phyloP scores from a whole-genome alignment of 2,329 filamentous ascomycete genomes.

The Ophiocordyceps camponoti-rufipedis region DNA sequence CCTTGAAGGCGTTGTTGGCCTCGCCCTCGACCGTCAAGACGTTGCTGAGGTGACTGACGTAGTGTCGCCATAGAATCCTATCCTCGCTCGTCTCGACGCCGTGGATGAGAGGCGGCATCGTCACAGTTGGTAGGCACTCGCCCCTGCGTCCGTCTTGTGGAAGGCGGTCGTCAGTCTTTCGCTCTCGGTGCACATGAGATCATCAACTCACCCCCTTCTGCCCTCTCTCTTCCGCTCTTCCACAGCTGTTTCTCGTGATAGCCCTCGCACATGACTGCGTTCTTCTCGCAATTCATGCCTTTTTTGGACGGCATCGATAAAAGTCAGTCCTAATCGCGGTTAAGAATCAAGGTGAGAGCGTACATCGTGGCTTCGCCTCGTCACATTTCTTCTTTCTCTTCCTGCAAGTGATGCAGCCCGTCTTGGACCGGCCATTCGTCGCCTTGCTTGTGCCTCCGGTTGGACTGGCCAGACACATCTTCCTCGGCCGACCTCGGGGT shows the following conservation, averaged over 20 bases:
- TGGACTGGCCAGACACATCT: conserved; percentile 45
- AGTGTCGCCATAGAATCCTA: conserved; percentile 66
- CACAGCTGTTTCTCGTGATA: conserved; percentile 76
- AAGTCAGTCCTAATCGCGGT: neutral
- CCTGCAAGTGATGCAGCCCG: conserved; percentile 48
- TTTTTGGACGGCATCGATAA: neutral
- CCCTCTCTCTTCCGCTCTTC: conserved; percentile 67
- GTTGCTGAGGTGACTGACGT: conserved; percentile 59
- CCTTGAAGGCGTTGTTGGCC: conserved; percentile 68
- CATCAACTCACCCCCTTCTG: conserved; percentile 41
- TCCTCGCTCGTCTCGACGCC: conserved; percentile 70
- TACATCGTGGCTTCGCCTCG: conserved; percentile 48
- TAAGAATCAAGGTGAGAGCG: neutral
- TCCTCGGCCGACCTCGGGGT: conserved; percentile 65
- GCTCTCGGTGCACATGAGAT: neutral
- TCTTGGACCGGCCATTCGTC: conserved; percentile 59
- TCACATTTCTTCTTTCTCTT: conserved; percentile 59
- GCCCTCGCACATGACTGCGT: conserved; percentile 78
- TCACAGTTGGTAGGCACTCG: conserved; percentile 31
- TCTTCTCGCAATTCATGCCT: conserved; percentile 85
- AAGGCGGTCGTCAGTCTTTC: conserved; percentile 3
- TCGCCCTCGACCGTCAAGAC: conserved; percentile 71
- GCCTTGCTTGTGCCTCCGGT: conserved; percentile 43
- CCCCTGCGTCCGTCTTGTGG: conserved; percentile 28
- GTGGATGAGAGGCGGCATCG: conserved; percentile 51